These are phyloP conservation scores for Pleurozium schreberi DNA, from an alignment of 225 moss, liverwort and hornwort genomes.

Conservation along the genomic window DNA sequence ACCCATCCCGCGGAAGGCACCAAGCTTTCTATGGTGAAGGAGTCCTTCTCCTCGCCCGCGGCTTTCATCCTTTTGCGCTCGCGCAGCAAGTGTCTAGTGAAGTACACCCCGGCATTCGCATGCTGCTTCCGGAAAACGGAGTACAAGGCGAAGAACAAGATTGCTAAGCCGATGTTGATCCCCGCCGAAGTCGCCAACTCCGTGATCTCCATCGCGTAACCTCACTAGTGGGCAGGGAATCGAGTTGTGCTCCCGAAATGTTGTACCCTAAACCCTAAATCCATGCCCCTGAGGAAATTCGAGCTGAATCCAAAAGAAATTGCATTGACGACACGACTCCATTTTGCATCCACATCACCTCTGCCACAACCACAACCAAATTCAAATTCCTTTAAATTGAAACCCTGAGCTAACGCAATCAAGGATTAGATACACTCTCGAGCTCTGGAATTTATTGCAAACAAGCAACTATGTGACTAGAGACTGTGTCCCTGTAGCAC, in stretches of 20 bases:
- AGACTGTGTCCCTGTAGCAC: background rate
- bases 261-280: background rate
- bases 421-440: background rate
- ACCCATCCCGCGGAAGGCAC: conserved; percentile 83
- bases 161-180: conserved; percentile 61
- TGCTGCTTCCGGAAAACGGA: conserved; percentile 79
- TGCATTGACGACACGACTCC: background rate
- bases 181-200: conserved; percentile 70
- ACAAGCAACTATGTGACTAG: background rate
- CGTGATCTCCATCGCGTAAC: conserved; percentile 41
- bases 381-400: background rate
- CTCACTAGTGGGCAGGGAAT: background rate
- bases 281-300: background rate
- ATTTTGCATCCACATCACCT: background rate
- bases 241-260: background rate
- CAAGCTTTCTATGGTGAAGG: conserved; percentile 38
- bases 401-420: background rate
- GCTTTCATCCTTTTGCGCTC: conserved; percentile 5
- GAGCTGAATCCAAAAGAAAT: background rate
- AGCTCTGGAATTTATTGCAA: background rate
- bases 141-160: conserved; percentile 54
- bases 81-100: conserved; percentile 58
- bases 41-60: conserved; percentile 18
- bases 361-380: background rate
- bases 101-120: conserved; percentile 86